A percentile compares a stretch with the other conserved stretches of the same genome.
Evolutionary conservation across 768 basidiomycete genomes (phyloP).

Genomic region (Suillus placidus): DNA sequence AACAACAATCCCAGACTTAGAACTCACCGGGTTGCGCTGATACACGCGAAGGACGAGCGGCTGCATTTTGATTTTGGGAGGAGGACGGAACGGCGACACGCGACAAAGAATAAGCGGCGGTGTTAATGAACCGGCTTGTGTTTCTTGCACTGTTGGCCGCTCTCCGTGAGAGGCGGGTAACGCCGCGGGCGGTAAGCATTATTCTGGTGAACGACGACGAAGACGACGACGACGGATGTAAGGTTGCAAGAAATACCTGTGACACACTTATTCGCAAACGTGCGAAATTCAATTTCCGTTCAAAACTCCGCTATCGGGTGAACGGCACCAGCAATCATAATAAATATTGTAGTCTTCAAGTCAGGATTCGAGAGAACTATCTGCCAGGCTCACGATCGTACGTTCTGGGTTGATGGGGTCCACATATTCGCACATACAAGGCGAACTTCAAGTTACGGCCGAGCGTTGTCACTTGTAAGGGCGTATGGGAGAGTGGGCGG

Average conservation of each 20-base stretch:
- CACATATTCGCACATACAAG: background rate
- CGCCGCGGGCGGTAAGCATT: constrained; percentile 84
- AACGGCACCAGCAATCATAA: no score
- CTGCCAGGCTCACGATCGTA: no score
- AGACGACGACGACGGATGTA: constrained; percentile 24
- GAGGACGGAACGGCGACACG: constrained; percentile 50
- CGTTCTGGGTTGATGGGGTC: no score
- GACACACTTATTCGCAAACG: constrained; percentile 4
- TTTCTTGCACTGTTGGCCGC: constrained; percentile 74
- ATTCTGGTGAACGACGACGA: constrained; percentile 45
- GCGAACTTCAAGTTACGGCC: background rate
- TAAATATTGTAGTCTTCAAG: no score
- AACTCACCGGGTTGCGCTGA: constrained; percentile 57
- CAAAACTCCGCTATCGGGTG: background rate
- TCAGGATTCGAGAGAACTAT: no score
- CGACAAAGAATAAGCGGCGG: constrained; percentile 61
- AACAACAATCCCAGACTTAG: background rate
- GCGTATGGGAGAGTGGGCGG: no score
- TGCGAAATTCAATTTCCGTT: constrained; percentile 2
- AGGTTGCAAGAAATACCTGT: constrained; percentile 36
- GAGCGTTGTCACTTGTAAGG: background rate
- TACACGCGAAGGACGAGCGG: constrained; percentile 51
- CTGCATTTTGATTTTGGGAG: constrained; percentile 47
- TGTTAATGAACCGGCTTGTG: constrained; percentile 77
- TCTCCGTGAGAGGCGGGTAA: constrained; percentile 86